Base-by-base conservation (phyloP, 116 monocot genomes). In the Papilionanthe hybrid region DNA sequence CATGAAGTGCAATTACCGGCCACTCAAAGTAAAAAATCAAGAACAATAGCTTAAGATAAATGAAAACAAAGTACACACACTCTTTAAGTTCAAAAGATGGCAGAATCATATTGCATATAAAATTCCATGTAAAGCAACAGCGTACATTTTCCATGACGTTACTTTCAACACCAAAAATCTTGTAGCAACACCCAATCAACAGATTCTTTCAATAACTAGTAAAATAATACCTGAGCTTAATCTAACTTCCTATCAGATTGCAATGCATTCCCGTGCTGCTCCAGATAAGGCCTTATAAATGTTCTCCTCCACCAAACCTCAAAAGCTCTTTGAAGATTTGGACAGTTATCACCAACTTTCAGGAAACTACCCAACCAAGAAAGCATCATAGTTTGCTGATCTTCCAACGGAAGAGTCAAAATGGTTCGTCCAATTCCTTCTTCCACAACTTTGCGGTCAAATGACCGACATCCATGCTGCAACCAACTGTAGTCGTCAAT, bases 231-330 rank as follows among this genome's bases (percentile, higher is more conserved):
- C 25, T 32, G 37, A 55, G 15, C 50, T 20, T 49, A 41, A 17
- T 17, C 83, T 45, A 83, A 77, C 47, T 87, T 77, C 9, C 79
- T 75, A 80, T 79, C 85, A 12, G 67, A 49, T 27, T 66, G 91
- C 42, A 67, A 22, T 22, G 10, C 5, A 32, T 79, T 87, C 5
- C 82, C 86, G 72, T 92, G 89, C 77, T 87, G 88, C 32, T 96
- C 96, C 27, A 86, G 75, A 84, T 85, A 85, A 65, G 99, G 99
- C 84, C 99, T 93, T n/a, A 99, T 86, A 78, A 99, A 99, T 74
- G 95, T 99, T 50, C 99, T 89, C 78, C 95, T 92, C 99, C 99
- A 99, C 99, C 99, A 99, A 3, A 99, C 93, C 80, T 99, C 95
- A 78, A 99, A 98, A 20, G 99, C 99, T 77, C 92, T 91, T 77